A percentile compares a stretch with the other conserved stretches of the same genome.
These are phyloP conservation scores for Cubamyces lactineus DNA, from an alignment of 768 basidiomycete species.

Conservation along the genomic window DNA sequence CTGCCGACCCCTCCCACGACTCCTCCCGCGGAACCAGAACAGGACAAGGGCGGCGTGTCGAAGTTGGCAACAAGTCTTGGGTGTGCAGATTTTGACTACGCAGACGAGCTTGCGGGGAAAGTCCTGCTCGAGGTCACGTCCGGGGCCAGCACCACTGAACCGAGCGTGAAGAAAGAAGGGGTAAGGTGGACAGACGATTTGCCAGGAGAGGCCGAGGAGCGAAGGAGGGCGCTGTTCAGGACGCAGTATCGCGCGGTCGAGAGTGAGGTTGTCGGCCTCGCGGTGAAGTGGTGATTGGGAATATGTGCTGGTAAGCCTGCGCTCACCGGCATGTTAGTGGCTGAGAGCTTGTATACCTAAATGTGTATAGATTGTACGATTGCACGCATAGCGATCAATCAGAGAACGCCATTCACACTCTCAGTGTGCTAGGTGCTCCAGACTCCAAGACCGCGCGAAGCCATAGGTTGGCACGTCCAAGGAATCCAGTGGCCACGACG, in stretches of 20 bases:
- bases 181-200: conserved; percentile 41
- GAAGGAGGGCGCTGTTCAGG: conserved; percentile 58
- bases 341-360: too few relatives aligned
- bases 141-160: neutral
- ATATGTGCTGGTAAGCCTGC: too few relatives aligned
- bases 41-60: neutral
- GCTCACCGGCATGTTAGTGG: too few relatives aligned
- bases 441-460: too few relatives aligned
- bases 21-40: conserved; percentile 28
- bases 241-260: conserved; percentile 87
- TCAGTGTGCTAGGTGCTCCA: too few relatives aligned
- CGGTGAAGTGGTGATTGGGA: conserved; percentile 29
- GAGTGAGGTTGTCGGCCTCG: conserved; percentile 72
- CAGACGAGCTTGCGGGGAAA: conserved; percentile 43
- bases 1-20: conserved; percentile 51
- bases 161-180: neutral
- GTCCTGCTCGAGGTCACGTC: conserved; percentile 34
- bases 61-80: neutral
- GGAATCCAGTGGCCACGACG: too few relatives aligned
- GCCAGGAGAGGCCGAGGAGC: conserved; percentile 47
- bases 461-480: too few relatives aligned
- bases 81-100: conserved; percentile 13
- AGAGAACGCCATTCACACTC: too few relatives aligned
- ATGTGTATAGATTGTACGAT: too few relatives aligned
- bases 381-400: too few relatives aligned